Percentiles rank a stretch among this genome's conserved stretches.
Conservation (phyloP, 2,329 filamentous ascomycete genomes). For the Thielaviopsis musarum region DNA sequence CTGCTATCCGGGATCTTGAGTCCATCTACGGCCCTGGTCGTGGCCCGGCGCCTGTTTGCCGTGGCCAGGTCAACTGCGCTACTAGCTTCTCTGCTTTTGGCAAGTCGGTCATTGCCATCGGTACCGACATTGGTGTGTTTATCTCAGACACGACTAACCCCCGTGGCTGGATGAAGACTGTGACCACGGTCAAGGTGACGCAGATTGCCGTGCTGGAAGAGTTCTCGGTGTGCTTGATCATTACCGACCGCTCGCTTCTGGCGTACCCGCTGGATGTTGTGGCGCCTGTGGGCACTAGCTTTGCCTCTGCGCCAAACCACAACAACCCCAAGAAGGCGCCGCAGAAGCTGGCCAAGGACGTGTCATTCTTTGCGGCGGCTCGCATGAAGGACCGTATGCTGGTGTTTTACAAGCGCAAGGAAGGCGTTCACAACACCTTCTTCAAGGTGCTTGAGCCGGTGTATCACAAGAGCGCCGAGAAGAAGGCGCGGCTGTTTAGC, state of each 20-base stretch:
- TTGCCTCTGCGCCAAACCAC: constrained; percentile 37
- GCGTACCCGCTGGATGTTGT: constrained; percentile 88
- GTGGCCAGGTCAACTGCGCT: constrained; percentile 80
- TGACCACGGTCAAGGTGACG: constrained; percentile 61
- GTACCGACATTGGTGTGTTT: constrained; percentile 87
- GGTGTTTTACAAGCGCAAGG: constrained; percentile 93
- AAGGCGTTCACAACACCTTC: constrained; percentile 83
- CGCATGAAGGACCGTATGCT: constrained; percentile 93
- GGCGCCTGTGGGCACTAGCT: constrained; percentile 39
- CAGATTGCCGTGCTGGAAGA: constrained; percentile 92
- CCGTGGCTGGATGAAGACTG: constrained; percentile 74
- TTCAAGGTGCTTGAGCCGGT: constrained; percentile 96
- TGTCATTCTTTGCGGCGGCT: constrained; percentile 90
- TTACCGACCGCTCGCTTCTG: constrained; percentile 79
- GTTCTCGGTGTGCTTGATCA: constrained; percentile 80
- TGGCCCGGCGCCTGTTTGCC: constrained; percentile 61
- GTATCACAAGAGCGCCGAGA: constrained; percentile 79
- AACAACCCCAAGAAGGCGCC: constrained; percentile 74
- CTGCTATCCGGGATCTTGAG: constrained; percentile 81
- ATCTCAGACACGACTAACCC: constrained; percentile 79
- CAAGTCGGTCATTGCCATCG: constrained; percentile 78
- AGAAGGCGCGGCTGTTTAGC: constrained; percentile 52
- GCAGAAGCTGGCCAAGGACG: constrained; percentile 80
- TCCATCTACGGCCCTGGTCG: constrained; percentile 53
- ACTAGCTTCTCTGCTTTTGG: constrained; percentile 75